phyloP scores from a whole-genome alignment of 1,139 yeast genomes.

The Diutina catenulata region DNA sequence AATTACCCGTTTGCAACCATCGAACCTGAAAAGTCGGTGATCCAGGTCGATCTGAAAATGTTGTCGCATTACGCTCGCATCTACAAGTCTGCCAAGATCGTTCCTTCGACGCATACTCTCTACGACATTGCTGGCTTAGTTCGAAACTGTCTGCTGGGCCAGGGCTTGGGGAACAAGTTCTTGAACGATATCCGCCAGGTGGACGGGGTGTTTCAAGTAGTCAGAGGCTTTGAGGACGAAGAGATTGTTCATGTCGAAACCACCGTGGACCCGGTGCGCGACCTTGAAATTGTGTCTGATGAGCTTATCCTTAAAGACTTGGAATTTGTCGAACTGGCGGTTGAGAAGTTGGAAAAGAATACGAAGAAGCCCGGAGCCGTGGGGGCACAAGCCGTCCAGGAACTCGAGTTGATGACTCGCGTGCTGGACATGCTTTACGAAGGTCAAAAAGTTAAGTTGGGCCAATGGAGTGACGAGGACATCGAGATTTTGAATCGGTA shows the following conservation, averaged over 20 bases:
- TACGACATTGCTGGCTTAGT: conserved; percentile 71
- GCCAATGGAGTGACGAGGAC: conserved; percentile 40
- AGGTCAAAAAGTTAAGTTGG: conserved; percentile 39
- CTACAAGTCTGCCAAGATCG: conserved; percentile 37
- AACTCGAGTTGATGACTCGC: conserved; percentile 35
- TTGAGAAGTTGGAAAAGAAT: conserved; percentile 34
- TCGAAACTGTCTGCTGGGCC: conserved; percentile 64
- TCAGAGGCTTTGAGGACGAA: conserved; percentile 55
- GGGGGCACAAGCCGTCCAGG: conserved; percentile 18
- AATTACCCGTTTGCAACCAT: conserved; percentile 76
- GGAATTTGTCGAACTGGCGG: conserved; percentile 47
- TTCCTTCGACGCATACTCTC: conserved; percentile 48
- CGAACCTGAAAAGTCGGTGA: conserved; percentile 51
- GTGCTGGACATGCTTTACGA: conserved; percentile 38
- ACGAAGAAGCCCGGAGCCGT: conserved; percentile 27
- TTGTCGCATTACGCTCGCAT: conserved; percentile 34
- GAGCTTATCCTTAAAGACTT: conserved; percentile 63
- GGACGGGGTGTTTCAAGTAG: conserved; percentile 64
- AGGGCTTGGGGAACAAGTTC: conserved; percentile 67
- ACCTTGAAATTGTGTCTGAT: conserved; percentile 56
- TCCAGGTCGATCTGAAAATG: conserved; percentile 42
- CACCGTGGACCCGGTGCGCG: conserved; percentile 56
- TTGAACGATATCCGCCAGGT: conserved; percentile 60
- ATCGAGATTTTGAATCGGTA: conserved; percentile 44
- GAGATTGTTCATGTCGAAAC: conserved; percentile 61